Evolutionary conservation across 441 rosid genomes (phyloP).

Genomic region (Populus trichocarpa): DNA sequence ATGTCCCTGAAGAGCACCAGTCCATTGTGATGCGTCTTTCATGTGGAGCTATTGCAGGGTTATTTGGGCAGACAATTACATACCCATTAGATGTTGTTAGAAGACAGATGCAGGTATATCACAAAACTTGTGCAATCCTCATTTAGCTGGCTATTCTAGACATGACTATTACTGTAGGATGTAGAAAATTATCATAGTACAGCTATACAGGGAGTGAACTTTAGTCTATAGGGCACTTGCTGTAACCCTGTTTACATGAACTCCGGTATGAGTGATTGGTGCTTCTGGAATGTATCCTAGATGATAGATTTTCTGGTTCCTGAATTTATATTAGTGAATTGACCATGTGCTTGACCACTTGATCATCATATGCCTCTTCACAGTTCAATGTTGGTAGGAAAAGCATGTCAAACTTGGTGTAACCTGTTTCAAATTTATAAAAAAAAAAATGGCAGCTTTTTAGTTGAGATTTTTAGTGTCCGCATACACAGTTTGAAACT

Average conservation of each 20-base stretch:
- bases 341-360: background rate
- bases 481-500: background rate
- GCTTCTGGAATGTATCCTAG: background rate
- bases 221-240: background rate
- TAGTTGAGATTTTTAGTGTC: background rate
- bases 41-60: conserved; percentile 95
- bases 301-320: background rate
- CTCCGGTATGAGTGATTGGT: background rate
- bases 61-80: conserved; percentile 89
- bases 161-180: background rate
- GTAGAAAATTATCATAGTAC: background rate
- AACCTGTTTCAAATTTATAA: background rate
- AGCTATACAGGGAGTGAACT: background rate
- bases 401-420: background rate
- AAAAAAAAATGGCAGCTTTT: background rate
- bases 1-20: conserved; percentile 90
- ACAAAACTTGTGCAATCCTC: background rate
- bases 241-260: background rate
- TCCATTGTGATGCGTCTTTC: conserved; percentile 80
- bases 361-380: background rate
- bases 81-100: conserved; percentile 95
- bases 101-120: conserved; percentile 93
- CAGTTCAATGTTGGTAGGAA: background rate
- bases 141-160: background rate
- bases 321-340: background rate